Evolutionary conservation across 2,329 filamentous ascomycete species (phyloP).

Genomic region (Periconia macrospinosa): DNA sequence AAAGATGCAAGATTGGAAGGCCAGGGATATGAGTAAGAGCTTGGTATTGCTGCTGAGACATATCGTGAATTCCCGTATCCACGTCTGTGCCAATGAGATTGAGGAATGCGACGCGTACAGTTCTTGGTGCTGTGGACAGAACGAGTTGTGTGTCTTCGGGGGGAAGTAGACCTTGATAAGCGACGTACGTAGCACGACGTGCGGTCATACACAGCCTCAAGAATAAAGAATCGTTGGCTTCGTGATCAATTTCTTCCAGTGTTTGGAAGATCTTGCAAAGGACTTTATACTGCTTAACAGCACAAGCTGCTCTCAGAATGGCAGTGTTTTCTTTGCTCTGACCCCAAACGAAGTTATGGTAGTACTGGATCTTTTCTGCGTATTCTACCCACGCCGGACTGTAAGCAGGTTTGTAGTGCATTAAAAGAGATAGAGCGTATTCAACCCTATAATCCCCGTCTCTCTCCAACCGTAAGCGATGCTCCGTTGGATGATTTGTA

Average conservation of each 20-base stretch:
- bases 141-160: conserved; percentile 15
- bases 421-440: conserved; percentile 32
- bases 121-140: conserved; percentile 16
- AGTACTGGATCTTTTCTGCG: conserved; percentile 23
- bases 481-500: conserved; percentile 7
- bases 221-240: conserved; percentile 36
- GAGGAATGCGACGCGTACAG: conserved; percentile 31
- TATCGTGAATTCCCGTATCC: conserved; percentile 9
- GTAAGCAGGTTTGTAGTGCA: conserved; percentile 24
- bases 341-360: not conserved
- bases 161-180: conserved; percentile 11
- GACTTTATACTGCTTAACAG: conserved; percentile 22
- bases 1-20: conserved; percentile 57
- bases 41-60: not conserved
- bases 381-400: conserved; percentile 34
- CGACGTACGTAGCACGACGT: conserved; percentile 30
- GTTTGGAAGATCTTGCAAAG: conserved; percentile 25
- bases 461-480: conserved; percentile 17
- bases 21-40: conserved; percentile 46
- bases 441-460: conserved; percentile 30
- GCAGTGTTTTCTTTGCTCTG: not conserved
- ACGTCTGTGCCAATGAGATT: conserved; percentile 21
- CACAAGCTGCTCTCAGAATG: not conserved
- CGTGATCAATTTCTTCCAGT: conserved; percentile 33
- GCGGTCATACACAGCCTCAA: conserved; percentile 36